These are phyloP conservation scores for Orychophragmus violaceus DNA, from an alignment of 345 rosid genomes.

Conservation along the genomic window DNA sequence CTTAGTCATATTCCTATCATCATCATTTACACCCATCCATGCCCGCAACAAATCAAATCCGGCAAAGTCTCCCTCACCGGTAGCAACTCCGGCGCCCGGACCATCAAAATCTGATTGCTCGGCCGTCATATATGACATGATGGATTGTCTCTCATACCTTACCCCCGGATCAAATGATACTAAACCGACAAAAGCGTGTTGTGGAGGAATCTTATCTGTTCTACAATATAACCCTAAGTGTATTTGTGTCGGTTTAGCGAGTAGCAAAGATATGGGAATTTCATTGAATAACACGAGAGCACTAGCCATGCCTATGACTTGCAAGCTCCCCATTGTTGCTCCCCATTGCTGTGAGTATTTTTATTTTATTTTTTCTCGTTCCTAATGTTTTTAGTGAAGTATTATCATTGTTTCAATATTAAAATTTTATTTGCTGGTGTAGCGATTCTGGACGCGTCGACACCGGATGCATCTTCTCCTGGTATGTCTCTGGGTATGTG, in stretches of 20 bases:
- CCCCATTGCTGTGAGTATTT: no score
- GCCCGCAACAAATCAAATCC: neutral
- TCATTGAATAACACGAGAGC: conserved; percentile 35
- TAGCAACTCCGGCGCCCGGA: conserved; percentile 21
- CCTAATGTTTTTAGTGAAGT: neutral
- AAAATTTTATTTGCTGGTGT: neutral
- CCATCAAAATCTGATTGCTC: conserved; percentile 31
- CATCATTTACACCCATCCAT: conserved; percentile 13
- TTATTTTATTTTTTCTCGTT: neutral
- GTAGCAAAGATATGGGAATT: conserved; percentile 35
- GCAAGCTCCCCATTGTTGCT: conserved; percentile 19
- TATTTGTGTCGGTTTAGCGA: conserved; percentile 42
- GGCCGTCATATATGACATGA: conserved; percentile 30
- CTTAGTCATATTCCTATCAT: conserved; percentile 4
- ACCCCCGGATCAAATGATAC: neutral
- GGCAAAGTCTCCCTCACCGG: neutral
- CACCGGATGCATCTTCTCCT: conserved; percentile 16
- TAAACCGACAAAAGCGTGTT: conserved; percentile 30
- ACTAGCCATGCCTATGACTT: conserved; percentile 24
- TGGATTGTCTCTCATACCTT: conserved; percentile 39
- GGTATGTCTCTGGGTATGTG: conserved; percentile 7
- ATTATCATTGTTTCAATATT: neutral
- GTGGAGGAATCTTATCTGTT: conserved; percentile 35
- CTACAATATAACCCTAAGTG: no score
- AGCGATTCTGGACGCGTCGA: neutral